A percentile compares a stretch with the other conserved stretches of the same genome.
Conservation (phyloP, 495 filamentous ascomycete species). For the Penicillium lividum region DNA sequence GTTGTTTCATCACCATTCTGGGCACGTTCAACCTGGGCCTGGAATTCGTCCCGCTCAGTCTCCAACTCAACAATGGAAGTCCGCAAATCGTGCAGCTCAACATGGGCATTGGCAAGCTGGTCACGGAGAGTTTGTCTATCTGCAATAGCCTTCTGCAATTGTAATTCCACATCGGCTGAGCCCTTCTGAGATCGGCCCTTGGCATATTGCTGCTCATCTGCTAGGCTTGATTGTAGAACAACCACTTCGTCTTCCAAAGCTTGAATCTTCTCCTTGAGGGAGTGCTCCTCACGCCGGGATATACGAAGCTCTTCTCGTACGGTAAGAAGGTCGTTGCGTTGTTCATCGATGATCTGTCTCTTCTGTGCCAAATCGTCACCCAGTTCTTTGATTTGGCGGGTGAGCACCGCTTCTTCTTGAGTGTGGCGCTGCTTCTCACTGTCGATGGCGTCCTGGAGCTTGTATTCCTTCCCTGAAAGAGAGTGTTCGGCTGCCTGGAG, state of each 20-base stretch:
- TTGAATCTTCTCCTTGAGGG: conserved; percentile 66
- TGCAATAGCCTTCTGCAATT: conserved; percentile 49
- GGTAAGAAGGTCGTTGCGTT: conserved; percentile 58
- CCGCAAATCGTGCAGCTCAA: conserved; percentile 60
- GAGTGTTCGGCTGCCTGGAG: conserved; percentile 68
- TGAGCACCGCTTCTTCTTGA: conserved; percentile 56
- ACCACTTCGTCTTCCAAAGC: conserved; percentile 81
- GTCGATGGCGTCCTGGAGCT: conserved; percentile 63
- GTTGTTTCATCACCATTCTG: conserved; percentile 54
- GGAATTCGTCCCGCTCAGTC: conserved; percentile 65
- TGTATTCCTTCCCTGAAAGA: conserved; percentile 62
- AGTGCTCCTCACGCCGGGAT: conserved; percentile 62
- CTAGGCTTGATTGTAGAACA: conserved; percentile 69
- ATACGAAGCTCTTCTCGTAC: conserved; percentile 69
- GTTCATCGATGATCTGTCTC: conserved; percentile 52
- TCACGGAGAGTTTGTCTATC: conserved; percentile 66
- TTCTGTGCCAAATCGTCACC: conserved; percentile 57
- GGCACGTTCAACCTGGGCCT: conserved; percentile 52
- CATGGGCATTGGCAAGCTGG: conserved; percentile 58
- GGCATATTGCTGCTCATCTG: conserved; percentile 71
- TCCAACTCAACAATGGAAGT: conserved; percentile 53
- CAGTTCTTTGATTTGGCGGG: conserved; percentile 58
- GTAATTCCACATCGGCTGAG: conserved; percentile 47
- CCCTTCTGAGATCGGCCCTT: conserved; percentile 53
- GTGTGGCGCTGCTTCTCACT: conserved; percentile 59